phyloP scores from a whole-genome alignment of 768 basidiomycete genomes.

The Mycena rosella region DNA sequence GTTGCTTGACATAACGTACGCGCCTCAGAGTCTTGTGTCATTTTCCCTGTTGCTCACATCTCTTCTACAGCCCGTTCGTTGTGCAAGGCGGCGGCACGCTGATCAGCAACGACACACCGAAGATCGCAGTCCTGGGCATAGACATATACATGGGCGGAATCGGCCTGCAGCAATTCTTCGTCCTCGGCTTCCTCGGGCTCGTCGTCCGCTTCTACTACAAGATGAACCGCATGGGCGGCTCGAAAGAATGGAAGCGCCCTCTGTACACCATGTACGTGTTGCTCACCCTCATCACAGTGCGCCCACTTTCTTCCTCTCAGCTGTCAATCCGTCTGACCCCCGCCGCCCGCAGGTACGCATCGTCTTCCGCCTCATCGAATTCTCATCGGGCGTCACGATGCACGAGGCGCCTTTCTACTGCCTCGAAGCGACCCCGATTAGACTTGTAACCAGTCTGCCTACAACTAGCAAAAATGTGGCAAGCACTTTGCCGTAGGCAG shows the following conservation, averaged over 20 bases:
- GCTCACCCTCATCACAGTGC: slow-evolving; percentile 39
- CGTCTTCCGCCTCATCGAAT: slow-evolving; percentile 32
- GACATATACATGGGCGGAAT: slow-evolving; percentile 44
- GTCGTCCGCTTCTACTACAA: slow-evolving; percentile 34
- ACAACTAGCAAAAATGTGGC: too few species aligned
- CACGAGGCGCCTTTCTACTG: slow-evolving; percentile 28
- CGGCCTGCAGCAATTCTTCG: slow-evolving; percentile 40
- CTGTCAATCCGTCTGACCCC: background rate
- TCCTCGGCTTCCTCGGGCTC: slow-evolving; percentile 33
- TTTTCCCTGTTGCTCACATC: background rate
- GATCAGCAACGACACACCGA: slow-evolving; percentile 14
- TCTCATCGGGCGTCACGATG: slow-evolving; percentile 31
- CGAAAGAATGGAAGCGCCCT: slow-evolving; percentile 32
- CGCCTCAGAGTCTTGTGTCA: background rate
- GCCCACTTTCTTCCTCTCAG: background rate
- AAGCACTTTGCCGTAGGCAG: too few species aligned
- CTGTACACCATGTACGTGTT: slow-evolving; percentile 37
- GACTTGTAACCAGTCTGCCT: too few species aligned
- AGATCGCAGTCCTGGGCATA: slow-evolving; percentile 16
- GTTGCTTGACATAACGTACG: slow-evolving; percentile 35
- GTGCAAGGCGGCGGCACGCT: slow-evolving; percentile 39
- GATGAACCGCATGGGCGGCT: slow-evolving; percentile 19
- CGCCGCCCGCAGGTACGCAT: slow-evolving; percentile 19
- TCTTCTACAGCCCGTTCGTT: slow-evolving; percentile 27
- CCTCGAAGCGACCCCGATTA: background rate